These are phyloP conservation scores for Chimonanthus praecox DNA, from an alignment of 164 flowering plant genomes.

Conservation along the genomic window DNA sequence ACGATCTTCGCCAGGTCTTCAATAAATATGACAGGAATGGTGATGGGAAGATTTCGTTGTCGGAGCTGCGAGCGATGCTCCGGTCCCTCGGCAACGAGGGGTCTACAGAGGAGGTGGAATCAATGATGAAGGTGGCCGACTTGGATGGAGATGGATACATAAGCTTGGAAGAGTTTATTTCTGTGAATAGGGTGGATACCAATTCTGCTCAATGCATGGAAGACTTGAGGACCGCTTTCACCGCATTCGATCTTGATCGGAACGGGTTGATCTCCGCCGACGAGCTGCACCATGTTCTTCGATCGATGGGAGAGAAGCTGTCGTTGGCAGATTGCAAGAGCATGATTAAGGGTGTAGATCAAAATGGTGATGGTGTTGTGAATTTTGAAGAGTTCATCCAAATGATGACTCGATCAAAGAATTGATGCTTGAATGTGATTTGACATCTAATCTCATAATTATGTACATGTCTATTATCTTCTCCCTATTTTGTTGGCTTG, in stretches of 20 bases:
- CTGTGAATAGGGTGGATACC: constrained; percentile 9
- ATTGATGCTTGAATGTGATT: not conserved
- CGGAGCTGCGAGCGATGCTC: constrained; percentile 15
- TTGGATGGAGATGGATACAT: constrained; percentile 15
- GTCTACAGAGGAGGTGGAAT: constrained; percentile 7
- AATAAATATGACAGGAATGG: constrained; percentile 14
- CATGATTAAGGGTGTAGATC: constrained; percentile 12
- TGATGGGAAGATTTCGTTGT: constrained; percentile 13
- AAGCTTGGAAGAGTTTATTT: constrained; percentile 14
- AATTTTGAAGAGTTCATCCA: constrained; percentile 17
- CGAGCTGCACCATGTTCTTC: constrained; percentile 15
- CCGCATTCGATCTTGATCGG: constrained; percentile 10
- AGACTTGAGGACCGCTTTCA: constrained; percentile 15
- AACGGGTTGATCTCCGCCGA: constrained; percentile 18
- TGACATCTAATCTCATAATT: too few species aligned
- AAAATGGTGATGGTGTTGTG: constrained; percentile 15
- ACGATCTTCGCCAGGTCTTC: constrained; percentile 15
- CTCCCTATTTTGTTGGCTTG: too few species aligned
- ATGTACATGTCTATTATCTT: too few species aligned
- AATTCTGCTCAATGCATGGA: constrained; percentile 10
- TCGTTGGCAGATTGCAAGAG: constrained; percentile 9
- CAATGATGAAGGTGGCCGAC: constrained; percentile 19
- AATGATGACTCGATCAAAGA: constrained; percentile 13
- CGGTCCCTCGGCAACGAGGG: constrained; percentile 8
- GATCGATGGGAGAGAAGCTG: constrained; percentile 14